phyloP scores from a whole-genome alignment of 345 rosid species.

The Eucalyptus cloeziana region DNA sequence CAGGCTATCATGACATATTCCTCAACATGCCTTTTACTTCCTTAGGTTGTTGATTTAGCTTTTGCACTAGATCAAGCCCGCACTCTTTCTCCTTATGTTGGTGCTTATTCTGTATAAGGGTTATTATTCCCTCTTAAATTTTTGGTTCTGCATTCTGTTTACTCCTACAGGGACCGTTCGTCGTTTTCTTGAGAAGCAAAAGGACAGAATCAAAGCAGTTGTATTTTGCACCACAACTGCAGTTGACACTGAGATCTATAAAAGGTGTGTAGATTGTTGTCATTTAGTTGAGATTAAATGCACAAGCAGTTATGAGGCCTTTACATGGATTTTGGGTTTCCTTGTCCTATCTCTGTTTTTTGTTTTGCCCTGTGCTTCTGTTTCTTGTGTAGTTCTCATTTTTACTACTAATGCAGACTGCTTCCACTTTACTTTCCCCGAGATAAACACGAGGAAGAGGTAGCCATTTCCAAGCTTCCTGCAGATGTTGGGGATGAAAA shows the following conservation, averaged over 20 bases:
- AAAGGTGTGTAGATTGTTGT: slow-evolving; percentile 24
- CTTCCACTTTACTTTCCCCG: slow-evolving; percentile 99
- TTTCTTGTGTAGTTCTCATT: background rate
- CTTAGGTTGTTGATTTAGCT: background rate
- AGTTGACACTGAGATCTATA: slow-evolving; percentile 91
- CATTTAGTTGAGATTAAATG: background rate
- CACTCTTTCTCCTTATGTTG: background rate
- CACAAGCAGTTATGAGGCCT: background rate
- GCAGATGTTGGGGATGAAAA: slow-evolving; percentile 99
- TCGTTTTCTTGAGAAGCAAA: slow-evolving; percentile 92
- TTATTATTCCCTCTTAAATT: background rate
- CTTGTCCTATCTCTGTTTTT: background rate
- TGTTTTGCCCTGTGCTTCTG: background rate
- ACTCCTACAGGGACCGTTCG: slow-evolving; percentile 68
- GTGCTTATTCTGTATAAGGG: background rate
- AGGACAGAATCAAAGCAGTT: slow-evolving; percentile 73
- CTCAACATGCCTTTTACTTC: background rate
- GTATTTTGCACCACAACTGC: slow-evolving; percentile 90
- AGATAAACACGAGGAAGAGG: slow-evolving; percentile 90
- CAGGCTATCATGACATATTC: background rate
- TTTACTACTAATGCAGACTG: slow-evolving; percentile 34
- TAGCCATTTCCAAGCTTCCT: slow-evolving; percentile 91
- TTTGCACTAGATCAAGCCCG: background rate
- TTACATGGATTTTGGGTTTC: background rate
- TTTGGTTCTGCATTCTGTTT: background rate